phyloP scores from a whole-genome alignment of 768 basidiomycete species.

The Multifurca ochricompacta region DNA sequence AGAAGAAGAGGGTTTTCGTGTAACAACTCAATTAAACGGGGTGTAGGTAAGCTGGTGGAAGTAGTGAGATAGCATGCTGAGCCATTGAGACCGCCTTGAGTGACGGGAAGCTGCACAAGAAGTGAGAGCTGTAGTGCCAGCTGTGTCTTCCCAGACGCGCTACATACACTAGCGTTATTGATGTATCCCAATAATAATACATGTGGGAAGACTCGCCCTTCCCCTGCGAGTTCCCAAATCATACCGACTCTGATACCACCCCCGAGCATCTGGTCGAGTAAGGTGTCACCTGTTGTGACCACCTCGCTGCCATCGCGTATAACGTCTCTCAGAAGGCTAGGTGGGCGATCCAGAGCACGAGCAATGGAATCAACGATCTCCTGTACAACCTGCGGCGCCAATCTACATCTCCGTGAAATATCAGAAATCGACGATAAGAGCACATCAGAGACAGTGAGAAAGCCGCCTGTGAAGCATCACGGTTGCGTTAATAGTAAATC shows the following conservation, averaged over 20 bases:
- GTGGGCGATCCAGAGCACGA: conserved; percentile 32
- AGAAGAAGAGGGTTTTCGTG: conserved; percentile 42
- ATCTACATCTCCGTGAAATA: conserved; percentile 47
- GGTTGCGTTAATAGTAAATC: neutral
- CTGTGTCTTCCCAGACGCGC: conserved; percentile 93
- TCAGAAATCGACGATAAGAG: conserved; percentile 43
- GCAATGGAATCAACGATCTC: conserved; percentile 45
- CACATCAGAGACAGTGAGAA: conserved; percentile 42
- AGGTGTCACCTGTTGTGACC: conserved; percentile 67
- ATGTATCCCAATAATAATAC: neutral
- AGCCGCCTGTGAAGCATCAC: conserved; percentile 34
- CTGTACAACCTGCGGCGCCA: conserved; percentile 42
- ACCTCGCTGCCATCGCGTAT: conserved; percentile 34
- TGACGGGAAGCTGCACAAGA: conserved; percentile 59
- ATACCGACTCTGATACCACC: conserved; percentile 75
- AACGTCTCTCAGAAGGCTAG: conserved; percentile 36
- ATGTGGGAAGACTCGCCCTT: conserved; percentile 51
- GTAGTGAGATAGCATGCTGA: conserved; percentile 75
- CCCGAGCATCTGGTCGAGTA: conserved; percentile 61
- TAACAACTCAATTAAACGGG: conserved; percentile 59
- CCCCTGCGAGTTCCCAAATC: conserved; percentile 84
- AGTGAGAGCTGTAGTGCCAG: conserved; percentile 79
- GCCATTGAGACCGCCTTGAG: conserved; percentile 51
- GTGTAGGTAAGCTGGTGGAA: conserved; percentile 58
- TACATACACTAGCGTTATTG: conserved; percentile 28